Base-by-base conservation (phyloP, 495 filamentous ascomycete species). In the Bacidia gigantensis region DNA sequence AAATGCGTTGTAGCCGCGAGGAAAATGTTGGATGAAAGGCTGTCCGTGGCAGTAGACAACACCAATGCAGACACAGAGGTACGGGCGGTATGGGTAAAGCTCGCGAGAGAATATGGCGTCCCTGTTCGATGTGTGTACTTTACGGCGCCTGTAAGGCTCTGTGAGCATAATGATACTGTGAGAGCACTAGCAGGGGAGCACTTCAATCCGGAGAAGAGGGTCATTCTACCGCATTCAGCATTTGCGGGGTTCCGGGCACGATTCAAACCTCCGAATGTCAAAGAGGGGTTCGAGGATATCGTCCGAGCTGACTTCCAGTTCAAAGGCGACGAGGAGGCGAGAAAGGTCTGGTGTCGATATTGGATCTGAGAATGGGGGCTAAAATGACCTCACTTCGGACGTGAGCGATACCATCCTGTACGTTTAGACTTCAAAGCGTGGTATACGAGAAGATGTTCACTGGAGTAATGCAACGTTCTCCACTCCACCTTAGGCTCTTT, bases 121-220 rank as follows among this genome's bases (percentile, higher is more conserved):
- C 85, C 84, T 0, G 84, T 95, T 52, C 83, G 93, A 24, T 93
- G 90, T 60, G 67, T 96, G 3, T 83, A 86, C 58, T 95, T 98
- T 67, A 84, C 83, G 45, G 79, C 87, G 14, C 66, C 79, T 1
- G 60, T 78, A 10, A 74, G 76, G 35, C 58, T 97, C 3, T 95
- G 89, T 66, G 77, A 84, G 62, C 92, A 98, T 66, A 97, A 98
- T 61, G 84, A 92, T 61, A 79, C 80, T 0, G 87, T 93, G 26
- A 76, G 92, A 57, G 80, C 87, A 0, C 68, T 90, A 48, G 87
- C 86, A 60, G 41, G 46, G 46, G 38, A 51, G 49, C 46, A 12
- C 11, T 59, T 57, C 70, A 96, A 95, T 53, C 90, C 87, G 3
- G 88, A 96, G 66, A 76, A 80, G 23, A 76, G 90, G 50, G 65